phyloP scores from a whole-genome alignment of 2,329 filamentous ascomycete species.

The Acephala macrosclerotiorum region DNA sequence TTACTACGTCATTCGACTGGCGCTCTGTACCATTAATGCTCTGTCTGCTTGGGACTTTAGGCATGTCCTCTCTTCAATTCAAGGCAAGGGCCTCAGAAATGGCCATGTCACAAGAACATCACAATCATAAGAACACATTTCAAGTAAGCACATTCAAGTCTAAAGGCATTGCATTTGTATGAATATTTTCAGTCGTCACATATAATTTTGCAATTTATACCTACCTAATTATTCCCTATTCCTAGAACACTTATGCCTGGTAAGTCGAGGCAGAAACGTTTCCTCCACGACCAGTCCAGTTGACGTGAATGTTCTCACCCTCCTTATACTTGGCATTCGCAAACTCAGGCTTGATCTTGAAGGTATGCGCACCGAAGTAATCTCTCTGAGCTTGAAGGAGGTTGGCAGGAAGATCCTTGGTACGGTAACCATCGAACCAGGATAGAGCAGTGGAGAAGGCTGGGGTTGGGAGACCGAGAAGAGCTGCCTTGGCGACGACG shows the following conservation, averaged over 20 bases:
- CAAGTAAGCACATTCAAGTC: too few relatives aligned
- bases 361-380: conserved; percentile 97
- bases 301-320: conserved; percentile 94
- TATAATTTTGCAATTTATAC: conserved; percentile 2
- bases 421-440: conserved; percentile 99
- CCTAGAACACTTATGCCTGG: conserved; percentile 72
- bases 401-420: conserved; percentile 97
- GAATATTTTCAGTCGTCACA: not conserved
- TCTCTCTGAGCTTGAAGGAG: conserved; percentile 98
- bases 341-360: conserved; percentile 83
- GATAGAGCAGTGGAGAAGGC: conserved; percentile 96
- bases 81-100: too few relatives aligned
- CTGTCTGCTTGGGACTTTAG: too few relatives aligned
- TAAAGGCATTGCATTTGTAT: conserved; percentile 8
- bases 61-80: too few relatives aligned
- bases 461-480: conserved; percentile 94
- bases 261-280: conserved; percentile 98
- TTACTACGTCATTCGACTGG: too few relatives aligned
- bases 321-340: conserved; percentile 82
- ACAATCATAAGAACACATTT: too few relatives aligned
- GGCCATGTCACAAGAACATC: too few relatives aligned
- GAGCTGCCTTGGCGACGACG: conserved; percentile 88
- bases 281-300: conserved; percentile 98
- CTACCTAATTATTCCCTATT: conserved; percentile 53
- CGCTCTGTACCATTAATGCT: too few relatives aligned